phyloP scores from a whole-genome alignment of 768 basidiomycete species.

The Leccinum olivaceopallidum region DNA sequence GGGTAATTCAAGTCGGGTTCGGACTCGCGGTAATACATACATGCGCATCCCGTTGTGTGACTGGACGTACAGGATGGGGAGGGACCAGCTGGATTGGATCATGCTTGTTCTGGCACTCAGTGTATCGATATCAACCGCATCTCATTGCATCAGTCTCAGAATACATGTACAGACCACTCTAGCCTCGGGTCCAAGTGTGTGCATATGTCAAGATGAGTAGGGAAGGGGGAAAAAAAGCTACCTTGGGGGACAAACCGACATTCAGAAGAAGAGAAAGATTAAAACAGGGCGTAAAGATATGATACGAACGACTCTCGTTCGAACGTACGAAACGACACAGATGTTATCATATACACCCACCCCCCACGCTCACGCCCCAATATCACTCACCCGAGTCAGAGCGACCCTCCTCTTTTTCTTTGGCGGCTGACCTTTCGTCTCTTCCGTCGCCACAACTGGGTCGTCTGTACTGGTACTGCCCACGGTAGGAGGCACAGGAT shows the following conservation, averaged over 20 bases:
- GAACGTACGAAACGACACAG: slow-evolving; percentile 5
- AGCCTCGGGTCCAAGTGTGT: slow-evolving; percentile 1
- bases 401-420: slow-evolving; percentile 88
- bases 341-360: slow-evolving; percentile 1
- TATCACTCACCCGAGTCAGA: slow-evolving; percentile 66
- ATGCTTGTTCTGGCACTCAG: slow-evolving; percentile 5
- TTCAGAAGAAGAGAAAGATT: slow-evolving; percentile 5
- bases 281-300: slow-evolving; percentile 17
- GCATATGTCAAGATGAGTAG: slow-evolving; percentile 10
- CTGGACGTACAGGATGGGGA: slow-evolving; percentile 5
- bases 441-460: slow-evolving; percentile 15
- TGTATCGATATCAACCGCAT: slow-evolving; percentile 12
- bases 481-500: slow-evolving; percentile 14
- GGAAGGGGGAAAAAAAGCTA: not conserved
- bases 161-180: slow-evolving; percentile 23
- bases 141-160: slow-evolving; percentile 23
- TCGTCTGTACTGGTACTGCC: slow-evolving; percentile 15
- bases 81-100: slow-evolving; percentile 1
- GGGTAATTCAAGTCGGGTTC: slow-evolving; percentile 38
- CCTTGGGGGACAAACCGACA: slow-evolving; percentile 12
- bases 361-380: slow-evolving; percentile 31
- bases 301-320: not conserved
- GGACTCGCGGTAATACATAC: not conserved
- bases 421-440: slow-evolving; percentile 52
- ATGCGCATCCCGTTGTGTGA: not conserved